Base-by-base conservation (phyloP, 2,329 filamentous ascomycete genomes). In the Alternaria consortialis region DNA sequence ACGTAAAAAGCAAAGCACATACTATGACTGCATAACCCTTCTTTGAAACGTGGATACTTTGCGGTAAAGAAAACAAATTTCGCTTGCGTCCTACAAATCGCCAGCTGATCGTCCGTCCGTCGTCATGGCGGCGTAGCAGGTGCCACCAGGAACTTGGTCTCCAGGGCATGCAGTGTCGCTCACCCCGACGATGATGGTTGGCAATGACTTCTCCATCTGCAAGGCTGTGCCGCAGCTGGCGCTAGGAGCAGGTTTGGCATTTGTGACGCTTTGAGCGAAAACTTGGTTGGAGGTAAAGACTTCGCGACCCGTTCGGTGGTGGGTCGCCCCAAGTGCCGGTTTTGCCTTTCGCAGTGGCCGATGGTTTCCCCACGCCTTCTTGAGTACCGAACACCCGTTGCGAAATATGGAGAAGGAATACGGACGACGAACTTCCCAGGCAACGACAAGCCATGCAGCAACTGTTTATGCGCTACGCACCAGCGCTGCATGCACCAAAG, bases 191-290 rank as follows among this genome's bases (percentile, higher is more conserved):
- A 20, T 44, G 53, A 50, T 60, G 62, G 57, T 51, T 46, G 43
- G 46, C 43, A 13, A 55, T 40, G 42, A 27, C 17, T 47, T 25
- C 13, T 51, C 20, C 44, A 37, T n/a, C 46, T 56, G 62, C 60
- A 65, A 57, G 27, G 53, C 64, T 66, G 70, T 69, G 70, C 68
- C 67, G 67, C 63, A 63, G 42, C 61, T 56, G 63, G 65, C 65
- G 63, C 68, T 67, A 65, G 60, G 52, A 60, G 47, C 60, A 56
- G 58, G 65, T 56, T 59, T 56, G 39, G 36, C 50, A 50, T 40
- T 55, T 32, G 48, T 58, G 53, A 56, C 36, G 47, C 40, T 55
- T 29, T 15, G 31, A 51, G 37, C 32, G 27, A 29, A 37, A 40
- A 36, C 32, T 15, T 50, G 53, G 32, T 34, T 53, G 40, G 34